Percentiles rank a stretch among this genome's conserved stretches.
phyloP scores from a whole-genome alignment of 2,329 filamentous ascomycete genomes.

The Aureobasidium vineae region DNA sequence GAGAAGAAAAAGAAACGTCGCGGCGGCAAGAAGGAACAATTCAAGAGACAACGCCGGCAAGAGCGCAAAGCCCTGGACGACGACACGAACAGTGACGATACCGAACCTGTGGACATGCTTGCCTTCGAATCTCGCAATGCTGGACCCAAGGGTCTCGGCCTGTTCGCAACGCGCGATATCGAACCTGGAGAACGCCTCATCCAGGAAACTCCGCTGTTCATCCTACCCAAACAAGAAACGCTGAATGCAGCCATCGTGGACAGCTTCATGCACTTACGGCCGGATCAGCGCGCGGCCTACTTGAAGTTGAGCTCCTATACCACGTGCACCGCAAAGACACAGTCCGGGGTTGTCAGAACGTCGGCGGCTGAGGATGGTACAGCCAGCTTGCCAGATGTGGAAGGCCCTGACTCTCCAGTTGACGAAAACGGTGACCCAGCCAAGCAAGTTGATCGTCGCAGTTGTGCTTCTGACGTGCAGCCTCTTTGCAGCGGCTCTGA shows the following conservation, averaged over 20 bases:
- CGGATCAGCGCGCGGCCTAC: constrained; percentile 8
- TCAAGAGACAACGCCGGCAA: constrained; percentile 1
- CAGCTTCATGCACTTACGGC: not conserved
- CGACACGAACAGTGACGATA: not conserved
- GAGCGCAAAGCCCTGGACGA: not conserved
- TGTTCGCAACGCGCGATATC: constrained; percentile 33
- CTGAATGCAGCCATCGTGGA: constrained; percentile 2
- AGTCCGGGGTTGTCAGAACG: not conserved
- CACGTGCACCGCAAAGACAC: not conserved
- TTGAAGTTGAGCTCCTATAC: not conserved
- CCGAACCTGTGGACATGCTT: not conserved
- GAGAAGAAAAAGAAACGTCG: constrained; percentile 14
- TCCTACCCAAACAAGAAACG: not conserved
- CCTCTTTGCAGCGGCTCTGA: not conserved
- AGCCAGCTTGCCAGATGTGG: not conserved
- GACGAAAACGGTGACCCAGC: not conserved
- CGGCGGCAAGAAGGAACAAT: constrained; percentile 18
- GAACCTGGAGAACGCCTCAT: constrained; percentile 33
- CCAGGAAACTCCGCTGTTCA: constrained; percentile 31
- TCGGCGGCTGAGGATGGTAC: constrained; percentile 1
- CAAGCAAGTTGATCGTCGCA: constrained; percentile 12
- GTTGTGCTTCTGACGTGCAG: constrained; percentile 16
- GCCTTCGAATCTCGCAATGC: not conserved
- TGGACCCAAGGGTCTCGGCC: constrained; percentile 31
- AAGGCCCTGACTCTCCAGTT: not conserved